These are phyloP conservation scores for Phlyctochytrium planicorne DNA, from an alignment of 192 early-diverging fungal species.

Conservation along the genomic window DNA sequence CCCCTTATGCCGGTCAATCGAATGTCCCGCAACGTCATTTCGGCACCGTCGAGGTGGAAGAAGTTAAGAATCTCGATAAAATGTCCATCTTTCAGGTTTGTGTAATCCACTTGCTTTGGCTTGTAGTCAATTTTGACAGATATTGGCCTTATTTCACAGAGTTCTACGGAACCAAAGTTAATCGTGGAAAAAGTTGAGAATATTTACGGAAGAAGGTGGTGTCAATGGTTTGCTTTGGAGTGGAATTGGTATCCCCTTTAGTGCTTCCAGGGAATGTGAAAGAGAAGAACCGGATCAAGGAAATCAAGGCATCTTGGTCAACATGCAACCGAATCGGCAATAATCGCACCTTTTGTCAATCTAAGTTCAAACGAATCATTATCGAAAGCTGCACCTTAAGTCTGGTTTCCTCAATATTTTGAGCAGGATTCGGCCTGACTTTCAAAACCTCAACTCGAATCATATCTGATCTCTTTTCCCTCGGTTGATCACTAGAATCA, in stretches of 20 bases:
- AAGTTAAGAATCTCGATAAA: slow-evolving; percentile 87
- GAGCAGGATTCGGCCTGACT: slow-evolving; percentile 55
- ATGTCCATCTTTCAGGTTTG: slow-evolving; percentile 70
- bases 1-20: slow-evolving; percentile 78
- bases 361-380: not conserved
- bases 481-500: slow-evolving; percentile 50
- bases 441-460: slow-evolving; percentile 54
- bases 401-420: slow-evolving; percentile 55
- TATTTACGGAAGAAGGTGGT: slow-evolving; percentile 21
- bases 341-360: slow-evolving; percentile 48
- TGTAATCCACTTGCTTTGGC: slow-evolving; percentile 85
- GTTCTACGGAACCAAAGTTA: slow-evolving; percentile 16
- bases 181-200: not conserved
- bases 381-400: slow-evolving; percentile 46
- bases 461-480: slow-evolving; percentile 68
- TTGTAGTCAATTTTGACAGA: slow-evolving; percentile 93
- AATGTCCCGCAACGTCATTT: slow-evolving; percentile 79
- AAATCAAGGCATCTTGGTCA: slow-evolving; percentile 90
- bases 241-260: not conserved
- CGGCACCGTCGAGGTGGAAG: slow-evolving; percentile 87
- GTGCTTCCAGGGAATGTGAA: not conserved
- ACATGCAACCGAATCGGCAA: slow-evolving; percentile 85
- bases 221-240: not conserved
- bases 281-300: slow-evolving; percentile 78
- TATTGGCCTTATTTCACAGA: slow-evolving; percentile 71